A percentile compares a stretch with the other conserved stretches of the same genome.
These are phyloP conservation scores for Polysphondylium violaceum DNA, from an alignment of 78 protist genomes.

Conservation along the genomic window DNA sequence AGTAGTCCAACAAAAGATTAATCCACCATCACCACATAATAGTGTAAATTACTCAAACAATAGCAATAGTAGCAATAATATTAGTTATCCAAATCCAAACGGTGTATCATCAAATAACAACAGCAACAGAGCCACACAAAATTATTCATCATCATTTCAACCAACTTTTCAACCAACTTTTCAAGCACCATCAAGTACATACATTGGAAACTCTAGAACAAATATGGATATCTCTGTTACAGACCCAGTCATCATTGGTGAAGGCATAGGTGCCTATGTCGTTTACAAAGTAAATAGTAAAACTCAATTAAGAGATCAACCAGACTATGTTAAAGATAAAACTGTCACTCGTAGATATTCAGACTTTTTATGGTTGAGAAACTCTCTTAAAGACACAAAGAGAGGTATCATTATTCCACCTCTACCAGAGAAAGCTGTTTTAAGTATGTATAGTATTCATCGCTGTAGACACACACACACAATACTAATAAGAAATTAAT, in stretches of 20 bases:
- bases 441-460: slow-evolving; percentile 7
- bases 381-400: slow-evolving; percentile 67
- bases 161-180: slow-evolving; percentile 16
- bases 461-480: neutral
- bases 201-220: slow-evolving; percentile 10
- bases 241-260: slow-evolving; percentile 63
- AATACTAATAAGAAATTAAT: too few relatives aligned
- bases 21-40: slow-evolving; percentile 58
- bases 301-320: slow-evolving; percentile 29
- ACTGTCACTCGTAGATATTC: slow-evolving; percentile 60
- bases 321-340: slow-evolving; percentile 67
- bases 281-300: slow-evolving; percentile 34
- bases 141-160: neutral
- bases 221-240: slow-evolving; percentile 51
- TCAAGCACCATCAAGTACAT: slow-evolving; percentile 1
- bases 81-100: neutral
- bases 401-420: slow-evolving; percentile 77
- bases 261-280: slow-evolving; percentile 49
- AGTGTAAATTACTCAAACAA: neutral
- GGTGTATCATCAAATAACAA: neutral
- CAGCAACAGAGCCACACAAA: too few relatives aligned
- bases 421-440: slow-evolving; percentile 78
- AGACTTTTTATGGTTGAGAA: slow-evolving; percentile 79
- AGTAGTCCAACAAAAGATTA: slow-evolving; percentile 46
- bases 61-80: neutral